Conservation (phyloP, 1,284 basidiomycete genomes). For the Pseudozyma tsukubaensis region DNA sequence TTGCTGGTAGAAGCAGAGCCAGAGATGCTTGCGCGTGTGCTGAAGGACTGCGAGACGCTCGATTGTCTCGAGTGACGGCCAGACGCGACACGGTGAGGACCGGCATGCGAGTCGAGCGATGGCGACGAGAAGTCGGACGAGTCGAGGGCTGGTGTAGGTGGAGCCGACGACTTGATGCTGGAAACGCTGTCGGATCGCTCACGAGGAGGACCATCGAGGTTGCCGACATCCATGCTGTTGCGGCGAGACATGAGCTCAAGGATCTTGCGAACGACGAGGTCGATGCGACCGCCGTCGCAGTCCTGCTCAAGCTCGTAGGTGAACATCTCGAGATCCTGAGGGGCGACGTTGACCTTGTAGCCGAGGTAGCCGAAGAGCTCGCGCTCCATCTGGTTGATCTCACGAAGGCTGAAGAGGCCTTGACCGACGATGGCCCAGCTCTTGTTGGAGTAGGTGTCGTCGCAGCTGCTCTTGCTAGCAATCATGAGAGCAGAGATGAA, state of each 20-base stretch:
- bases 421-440: slow-evolving; percentile 69
- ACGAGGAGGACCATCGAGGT: slow-evolving; percentile 13
- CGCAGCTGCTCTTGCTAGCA: slow-evolving; percentile 67
- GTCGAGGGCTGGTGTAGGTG: slow-evolving; percentile 37
- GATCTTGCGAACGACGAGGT: slow-evolving; percentile 41
- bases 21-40: slow-evolving; percentile 49
- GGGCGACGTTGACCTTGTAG: slow-evolving; percentile 62
- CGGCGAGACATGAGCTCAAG: slow-evolving; percentile 34
- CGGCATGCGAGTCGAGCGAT: slow-evolving; percentile 40
- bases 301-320: slow-evolving; percentile 56
- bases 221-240: slow-evolving; percentile 24
- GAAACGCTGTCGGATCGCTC: slow-evolving; percentile 41
- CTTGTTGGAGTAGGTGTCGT: slow-evolving; percentile 69
- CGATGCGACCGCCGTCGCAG: slow-evolving; percentile 36
- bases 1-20: slow-evolving; percentile 29
- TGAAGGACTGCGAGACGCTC: slow-evolving; percentile 39
- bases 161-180: slow-evolving; percentile 34
- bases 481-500: slow-evolving; percentile 69
- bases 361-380: slow-evolving; percentile 68
- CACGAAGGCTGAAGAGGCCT: slow-evolving; percentile 65
- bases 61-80: slow-evolving; percentile 44
- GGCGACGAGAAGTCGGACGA: slow-evolving; percentile 43
- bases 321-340: slow-evolving; percentile 62
- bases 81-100: slow-evolving; percentile 30
- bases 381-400: slow-evolving; percentile 69